These are phyloP conservation scores for Meyerozyma smithsonii DNA, from an alignment of 1,139 yeast species.

Conservation along the genomic window DNA sequence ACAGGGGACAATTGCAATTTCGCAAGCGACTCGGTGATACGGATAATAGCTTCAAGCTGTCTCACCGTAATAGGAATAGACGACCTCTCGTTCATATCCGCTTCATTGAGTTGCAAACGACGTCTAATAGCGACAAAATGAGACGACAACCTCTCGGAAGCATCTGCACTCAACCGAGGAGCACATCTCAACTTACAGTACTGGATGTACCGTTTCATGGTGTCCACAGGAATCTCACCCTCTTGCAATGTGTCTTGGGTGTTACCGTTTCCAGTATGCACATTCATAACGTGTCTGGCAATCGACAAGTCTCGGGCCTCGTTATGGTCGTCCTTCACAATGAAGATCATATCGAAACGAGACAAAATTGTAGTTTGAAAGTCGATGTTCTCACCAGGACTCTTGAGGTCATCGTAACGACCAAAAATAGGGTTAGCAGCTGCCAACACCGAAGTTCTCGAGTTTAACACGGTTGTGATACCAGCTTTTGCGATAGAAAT, in stretches of 20 bases:
- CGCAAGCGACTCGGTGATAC: slow-evolving; percentile 93
- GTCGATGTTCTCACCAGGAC: slow-evolving; percentile 97
- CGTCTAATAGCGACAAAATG: slow-evolving; percentile 90
- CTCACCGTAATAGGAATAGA: slow-evolving; percentile 96
- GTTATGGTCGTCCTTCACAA: slow-evolving; percentile 93
- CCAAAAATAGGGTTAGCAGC: slow-evolving; percentile 99
- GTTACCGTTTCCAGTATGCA: slow-evolving; percentile 76
- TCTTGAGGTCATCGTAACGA: slow-evolving; percentile 89
- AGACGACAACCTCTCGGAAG: slow-evolving; percentile 87
- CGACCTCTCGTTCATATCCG: slow-evolving; percentile 80
- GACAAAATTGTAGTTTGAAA: slow-evolving; percentile 96
- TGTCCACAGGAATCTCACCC: slow-evolving; percentile 86
- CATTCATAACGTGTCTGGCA: slow-evolving; percentile 92
- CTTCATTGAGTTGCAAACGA: slow-evolving; percentile 76
- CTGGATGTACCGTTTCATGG: slow-evolving; percentile 88
- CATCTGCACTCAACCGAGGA: slow-evolving; percentile 84
- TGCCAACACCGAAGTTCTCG: slow-evolving; percentile 93
- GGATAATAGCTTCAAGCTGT: slow-evolving; percentile 94
- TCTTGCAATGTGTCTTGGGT: slow-evolving; percentile 51
- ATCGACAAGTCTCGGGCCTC: slow-evolving; percentile 81
- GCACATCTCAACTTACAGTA: slow-evolving; percentile 90
- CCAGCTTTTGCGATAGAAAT: slow-evolving; percentile 99
- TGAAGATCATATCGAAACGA: slow-evolving; percentile 97
- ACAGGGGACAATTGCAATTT: slow-evolving; percentile 78
- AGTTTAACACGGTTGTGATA: slow-evolving; percentile 90